These are phyloP conservation scores for Eimeria tenella DNA, from an alignment of 169 alveolate species.

Conservation along the genomic window DNA sequence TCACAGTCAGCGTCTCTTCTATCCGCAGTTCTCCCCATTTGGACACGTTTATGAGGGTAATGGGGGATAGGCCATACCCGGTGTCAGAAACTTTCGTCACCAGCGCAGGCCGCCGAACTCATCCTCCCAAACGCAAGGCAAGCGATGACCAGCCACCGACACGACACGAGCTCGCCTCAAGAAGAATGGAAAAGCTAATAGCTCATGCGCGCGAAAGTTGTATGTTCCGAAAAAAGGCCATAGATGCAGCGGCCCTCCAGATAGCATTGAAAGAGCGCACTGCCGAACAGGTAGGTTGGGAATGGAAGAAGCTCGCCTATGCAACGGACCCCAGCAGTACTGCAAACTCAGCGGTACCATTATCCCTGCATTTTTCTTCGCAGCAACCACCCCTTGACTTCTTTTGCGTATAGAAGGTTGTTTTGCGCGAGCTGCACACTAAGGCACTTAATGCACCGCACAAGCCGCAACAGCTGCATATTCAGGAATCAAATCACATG, in stretches of 20 bases:
- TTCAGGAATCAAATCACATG: not conserved
- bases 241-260: slow-evolving; percentile 53
- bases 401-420: no score
- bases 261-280: slow-evolving; percentile 59
- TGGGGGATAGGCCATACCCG: slow-evolving; percentile 71
- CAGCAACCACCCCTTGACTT: not conserved
- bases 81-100: slow-evolving; percentile 65
- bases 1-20: no score
- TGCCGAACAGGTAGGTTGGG: slow-evolving; percentile 29
- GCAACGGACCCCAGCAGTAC: not conserved
- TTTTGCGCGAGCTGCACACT: no score
- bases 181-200: slow-evolving; percentile 31
- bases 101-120: slow-evolving; percentile 70
- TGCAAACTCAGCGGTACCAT: not conserved
- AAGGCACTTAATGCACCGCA: no score
- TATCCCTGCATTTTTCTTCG: not conserved
- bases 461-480: not conserved
- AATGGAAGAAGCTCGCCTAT: not conserved
- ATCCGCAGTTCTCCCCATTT: slow-evolving; percentile 67
- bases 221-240: slow-evolving; percentile 48
- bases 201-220: slow-evolving; percentile 51
- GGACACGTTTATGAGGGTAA: slow-evolving; percentile 70
- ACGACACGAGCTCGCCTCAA: slow-evolving; percentile 33
- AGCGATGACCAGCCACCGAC: not conserved
- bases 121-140: slow-evolving; percentile 30